Base-by-base conservation (phyloP, 1,139 yeast species). In the Arxiozyma slooffiae region DNA sequence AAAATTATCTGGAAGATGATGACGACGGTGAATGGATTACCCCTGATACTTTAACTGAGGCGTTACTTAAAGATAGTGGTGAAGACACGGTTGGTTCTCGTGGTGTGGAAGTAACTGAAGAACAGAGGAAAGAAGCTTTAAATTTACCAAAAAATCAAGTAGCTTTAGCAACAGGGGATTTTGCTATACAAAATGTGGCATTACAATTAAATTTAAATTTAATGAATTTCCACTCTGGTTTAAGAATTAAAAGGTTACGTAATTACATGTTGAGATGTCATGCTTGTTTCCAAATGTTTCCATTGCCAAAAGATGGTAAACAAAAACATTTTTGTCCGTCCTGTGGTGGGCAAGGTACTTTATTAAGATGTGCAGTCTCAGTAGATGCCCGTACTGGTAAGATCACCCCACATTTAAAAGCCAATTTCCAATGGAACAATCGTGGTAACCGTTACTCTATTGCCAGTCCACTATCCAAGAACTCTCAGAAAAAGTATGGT, bases 11-110 rank as follows among this genome's bases (percentile, higher is more conserved):
- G 9, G 58, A 60, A 0, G 81, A 76, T 54, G 81, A 83, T 52
- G 94, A 85, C 57, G 96, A 85, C 57, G 96, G 94, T 22, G 97
- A 87, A 48, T 92, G 98, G 98, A 94, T 92, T 60, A 88, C 96
- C 0, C 85, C 92, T 6, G 96, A 86, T 7, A 90, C 89, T 60
- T 68, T 92, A 43, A 74, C 78, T 45, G 87, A 83, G 59, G 81
- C 80, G 50, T 74, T 86, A 64, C 67, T 80, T 46, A 82, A 82
- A 63, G 90, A 85, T 57, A 75, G 75, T 51, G 80, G 78, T 42
- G 78, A 76, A 58, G 71, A 71, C 52, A 69, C 72, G 26, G 71
- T 72, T 34, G 73, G 73, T 42, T 66, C 66, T 11, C 65, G 71
- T 48, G 62, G 64, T 47, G 62, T 58, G 2, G 63, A 57, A 43